Evolutionary conservation across 345 rosid genomes (phyloP).

Genomic region (Murraya paniculata): DNA sequence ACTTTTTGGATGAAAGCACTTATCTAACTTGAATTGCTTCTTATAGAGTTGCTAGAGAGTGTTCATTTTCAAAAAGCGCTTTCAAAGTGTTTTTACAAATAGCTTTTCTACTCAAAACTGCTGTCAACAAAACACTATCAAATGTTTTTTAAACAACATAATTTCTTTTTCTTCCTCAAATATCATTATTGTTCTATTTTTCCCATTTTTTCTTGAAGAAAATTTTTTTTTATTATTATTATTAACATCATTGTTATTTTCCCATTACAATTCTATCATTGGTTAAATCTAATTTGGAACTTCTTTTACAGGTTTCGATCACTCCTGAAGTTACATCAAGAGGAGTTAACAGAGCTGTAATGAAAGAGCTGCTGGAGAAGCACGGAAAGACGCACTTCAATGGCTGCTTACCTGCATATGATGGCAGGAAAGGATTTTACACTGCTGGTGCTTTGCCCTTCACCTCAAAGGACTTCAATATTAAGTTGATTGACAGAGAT

Average conservation of each 20-base stretch:
- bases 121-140: background rate
- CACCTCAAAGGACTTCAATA: slow-evolving; percentile 40
- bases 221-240: no score
- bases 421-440: slow-evolving; percentile 54
- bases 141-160: background rate
- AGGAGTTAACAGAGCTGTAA: slow-evolving; percentile 46
- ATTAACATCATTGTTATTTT: no score
- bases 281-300: background rate
- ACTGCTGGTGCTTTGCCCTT: slow-evolving; percentile 59
- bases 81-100: background rate
- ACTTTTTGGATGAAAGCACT: no score
- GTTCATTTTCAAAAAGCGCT: background rate
- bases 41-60: no score
- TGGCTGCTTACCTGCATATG: slow-evolving; percentile 54
- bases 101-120: background rate
- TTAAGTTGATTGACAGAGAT: slow-evolving; percentile 47
- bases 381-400: slow-evolving; percentile 42
- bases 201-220: background rate
- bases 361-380: slow-evolving; percentile 38
- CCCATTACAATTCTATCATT: background rate
- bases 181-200: background rate
- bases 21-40: no score
- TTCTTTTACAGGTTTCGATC: slow-evolving; percentile 39
- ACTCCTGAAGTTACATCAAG: slow-evolving; percentile 51
- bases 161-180: background rate